Base-by-base conservation (phyloP, 108 stramenopile genomes). In the Nitzschia sp. region DNA sequence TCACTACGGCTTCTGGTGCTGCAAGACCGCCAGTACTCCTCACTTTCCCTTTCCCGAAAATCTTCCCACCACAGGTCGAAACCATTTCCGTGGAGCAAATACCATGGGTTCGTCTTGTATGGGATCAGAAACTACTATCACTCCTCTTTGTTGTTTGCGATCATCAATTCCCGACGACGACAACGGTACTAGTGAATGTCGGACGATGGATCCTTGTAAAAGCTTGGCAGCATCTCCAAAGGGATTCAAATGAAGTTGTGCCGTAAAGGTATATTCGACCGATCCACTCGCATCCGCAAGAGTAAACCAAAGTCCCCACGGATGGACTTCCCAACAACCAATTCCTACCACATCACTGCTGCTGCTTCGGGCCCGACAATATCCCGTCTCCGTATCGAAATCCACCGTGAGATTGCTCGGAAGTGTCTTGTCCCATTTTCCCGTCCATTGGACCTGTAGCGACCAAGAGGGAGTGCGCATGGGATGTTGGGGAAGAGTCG, bases 51-150 rank as follows among this genome's bases (percentile, higher is more conserved):
- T 36, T 4, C 83, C 90, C 31, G 79, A 61, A 73, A 91, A 91
- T 25, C 76, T 84, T 11, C 75, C 90, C 50, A 91, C 74, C 16
- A 91, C 81, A 21, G 85, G 86, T 58, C 90, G 82, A 54, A 88
- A 80, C 71, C 86, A 80, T 46, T 76, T 68, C n/a, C 62, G 71
- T 27, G 68, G 64, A 34, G 66, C 56, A 22, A 59, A 47, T 28
- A 75, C 67, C 15, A 76, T 80, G 46, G 68, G 53, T 19, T 71
- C 64, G 53, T 47, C 52, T 3, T 60, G 30, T 44, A 63, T 38
- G 13, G 13, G 19, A 60, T 60, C 59, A 19, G 35, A 13, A 2
- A 31, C 50, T 32, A 26, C 55, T 8, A 29, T 6, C 11, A 26
- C 31, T 21, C 38, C 45, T 8, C n/a, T n/a, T n/a, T n/a, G n/a